Evolutionary conservation across 345 rosid genomes (phyloP).

Genomic region (Kernera saxatilis): DNA sequence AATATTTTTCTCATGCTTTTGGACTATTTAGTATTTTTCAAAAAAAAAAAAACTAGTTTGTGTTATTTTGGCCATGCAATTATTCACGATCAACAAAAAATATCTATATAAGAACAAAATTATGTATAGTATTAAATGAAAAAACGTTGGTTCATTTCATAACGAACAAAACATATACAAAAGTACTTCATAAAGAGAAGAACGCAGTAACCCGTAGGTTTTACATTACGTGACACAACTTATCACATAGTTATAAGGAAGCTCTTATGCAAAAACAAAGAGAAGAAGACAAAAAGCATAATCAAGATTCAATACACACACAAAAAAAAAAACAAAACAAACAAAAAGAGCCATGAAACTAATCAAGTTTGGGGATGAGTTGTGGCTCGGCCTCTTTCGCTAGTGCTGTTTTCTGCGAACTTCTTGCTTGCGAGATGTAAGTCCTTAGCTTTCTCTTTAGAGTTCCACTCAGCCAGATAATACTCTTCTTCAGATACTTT

Average conservation of each 20-base stretch:
- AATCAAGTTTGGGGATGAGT: conserved; percentile 18
- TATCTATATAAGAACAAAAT: background rate
- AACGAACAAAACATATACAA: background rate
- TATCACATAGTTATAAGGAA: background rate
- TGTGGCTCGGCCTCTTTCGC: conserved; percentile 52
- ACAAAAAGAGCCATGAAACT: background rate
- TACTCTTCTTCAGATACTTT: conserved; percentile 65
- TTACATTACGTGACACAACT: conserved; percentile 8
- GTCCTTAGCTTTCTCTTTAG: conserved; percentile 42
- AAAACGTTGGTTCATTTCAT: background rate
- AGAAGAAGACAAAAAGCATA: background rate
- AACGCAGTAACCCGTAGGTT: background rate
- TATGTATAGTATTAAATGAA: background rate
- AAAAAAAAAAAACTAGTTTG: too few relatives aligned
- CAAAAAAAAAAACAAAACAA: background rate
- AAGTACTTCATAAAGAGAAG: background rate
- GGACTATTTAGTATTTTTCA: too few relatives aligned
- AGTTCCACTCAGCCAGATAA: conserved; percentile 68
- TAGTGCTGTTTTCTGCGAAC: conserved; percentile 65
- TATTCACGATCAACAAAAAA: background rate
- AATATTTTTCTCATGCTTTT: too few relatives aligned
- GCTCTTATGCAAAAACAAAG: background rate
- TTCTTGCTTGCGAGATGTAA: conserved; percentile 55
- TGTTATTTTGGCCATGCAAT: background rate
- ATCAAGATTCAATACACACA: background rate